Percentiles rank a stretch among this genome's conserved stretches.
Evolutionary conservation across 2,329 filamentous ascomycete species (phyloP).

Genomic region (Fusarium chaquense): DNA sequence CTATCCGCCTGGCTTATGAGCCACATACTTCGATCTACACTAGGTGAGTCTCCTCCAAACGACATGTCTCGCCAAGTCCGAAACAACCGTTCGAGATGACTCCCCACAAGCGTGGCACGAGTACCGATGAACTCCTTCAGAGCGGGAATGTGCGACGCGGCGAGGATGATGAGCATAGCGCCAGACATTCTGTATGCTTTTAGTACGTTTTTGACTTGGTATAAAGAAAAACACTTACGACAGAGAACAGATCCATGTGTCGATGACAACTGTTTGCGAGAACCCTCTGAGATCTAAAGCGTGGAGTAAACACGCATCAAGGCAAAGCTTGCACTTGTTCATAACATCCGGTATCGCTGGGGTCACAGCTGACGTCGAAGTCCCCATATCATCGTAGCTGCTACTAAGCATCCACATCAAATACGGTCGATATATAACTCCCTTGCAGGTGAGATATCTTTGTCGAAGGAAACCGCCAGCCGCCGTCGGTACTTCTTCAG

Average conservation of each 20-base stretch:
- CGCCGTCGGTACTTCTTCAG: conserved; percentile 51
- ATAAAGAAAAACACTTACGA: conserved; percentile 54
- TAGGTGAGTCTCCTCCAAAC: conserved; percentile 57
- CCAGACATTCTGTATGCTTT: conserved; percentile 57
- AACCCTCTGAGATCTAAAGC: conserved; percentile 62
- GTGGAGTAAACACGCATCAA: conserved; percentile 62
- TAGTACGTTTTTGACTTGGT: fast-evolving
- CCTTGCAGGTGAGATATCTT: conserved; percentile 63
- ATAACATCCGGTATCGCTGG: conserved; percentile 52
- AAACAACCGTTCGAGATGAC: conserved; percentile 57
- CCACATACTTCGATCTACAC: conserved; percentile 60
- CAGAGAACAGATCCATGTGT: conserved; percentile 67
- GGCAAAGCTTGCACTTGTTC: conserved; percentile 58
- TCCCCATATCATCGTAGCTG: conserved; percentile 43
- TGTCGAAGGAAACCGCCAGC: conserved; percentile 63
- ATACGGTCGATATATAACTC: conserved; percentile 66
- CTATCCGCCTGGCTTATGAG: conserved; percentile 59
- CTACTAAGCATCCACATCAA: conserved; percentile 63
- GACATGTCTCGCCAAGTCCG: conserved; percentile 57
- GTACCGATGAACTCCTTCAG: conserved; percentile 55
- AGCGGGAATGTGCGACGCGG: conserved; percentile 56
- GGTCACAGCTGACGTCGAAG: conserved; percentile 37
- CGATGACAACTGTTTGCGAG: conserved; percentile 63
- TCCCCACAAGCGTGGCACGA: conserved; percentile 55
- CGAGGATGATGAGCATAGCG: conserved; percentile 62